A percentile compares a stretch with the other conserved stretches of the same genome.
phyloP scores from a whole-genome alignment of 1,284 basidiomycete species.

The Kalmanozyma brasiliensis region DNA sequence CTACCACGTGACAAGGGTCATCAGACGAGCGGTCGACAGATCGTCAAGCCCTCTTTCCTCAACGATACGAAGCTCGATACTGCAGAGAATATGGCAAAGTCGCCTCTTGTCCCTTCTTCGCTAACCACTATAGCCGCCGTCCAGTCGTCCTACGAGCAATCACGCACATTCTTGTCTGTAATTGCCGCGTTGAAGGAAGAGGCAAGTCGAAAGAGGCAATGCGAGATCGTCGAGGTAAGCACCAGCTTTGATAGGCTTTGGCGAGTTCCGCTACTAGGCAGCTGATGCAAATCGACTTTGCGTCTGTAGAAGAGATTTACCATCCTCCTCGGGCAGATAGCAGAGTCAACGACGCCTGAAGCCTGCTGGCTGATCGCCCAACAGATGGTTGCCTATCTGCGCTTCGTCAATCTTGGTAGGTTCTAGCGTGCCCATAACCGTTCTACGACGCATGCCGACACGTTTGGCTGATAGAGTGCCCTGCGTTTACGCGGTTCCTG shows the following conservation, averaged over 20 bases:
- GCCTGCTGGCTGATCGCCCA: conserved; percentile 11
- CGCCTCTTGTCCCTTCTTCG: background rate
- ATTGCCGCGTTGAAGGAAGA: conserved; percentile 12
- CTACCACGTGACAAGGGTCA: no score
- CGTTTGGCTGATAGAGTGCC: no score
- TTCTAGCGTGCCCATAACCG: background rate
- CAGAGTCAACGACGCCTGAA: conserved; percentile 4
- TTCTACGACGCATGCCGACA: conserved; percentile 1
- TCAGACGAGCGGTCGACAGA: no score
- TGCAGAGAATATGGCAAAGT: no score
- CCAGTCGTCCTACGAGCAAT: conserved; percentile 9
- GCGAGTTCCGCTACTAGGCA: no score
- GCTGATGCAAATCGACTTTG: background rate
- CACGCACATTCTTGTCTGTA: conserved; percentile 10
- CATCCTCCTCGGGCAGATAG: conserved; percentile 3
- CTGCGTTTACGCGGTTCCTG: no score
- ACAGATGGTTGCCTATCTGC: conserved; percentile 22
- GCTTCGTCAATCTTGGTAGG: conserved; percentile 27
- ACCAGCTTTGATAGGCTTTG: no score
- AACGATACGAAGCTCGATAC: no score
- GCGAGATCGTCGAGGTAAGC: conserved; percentile 17
- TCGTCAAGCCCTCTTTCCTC: no score
- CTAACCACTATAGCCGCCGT: background rate
- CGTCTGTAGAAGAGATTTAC: conserved; percentile 2
- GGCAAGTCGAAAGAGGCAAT: background rate